Conservation (phyloP, 129 eudicot genomes). For the Dittrichia graveolens region DNA sequence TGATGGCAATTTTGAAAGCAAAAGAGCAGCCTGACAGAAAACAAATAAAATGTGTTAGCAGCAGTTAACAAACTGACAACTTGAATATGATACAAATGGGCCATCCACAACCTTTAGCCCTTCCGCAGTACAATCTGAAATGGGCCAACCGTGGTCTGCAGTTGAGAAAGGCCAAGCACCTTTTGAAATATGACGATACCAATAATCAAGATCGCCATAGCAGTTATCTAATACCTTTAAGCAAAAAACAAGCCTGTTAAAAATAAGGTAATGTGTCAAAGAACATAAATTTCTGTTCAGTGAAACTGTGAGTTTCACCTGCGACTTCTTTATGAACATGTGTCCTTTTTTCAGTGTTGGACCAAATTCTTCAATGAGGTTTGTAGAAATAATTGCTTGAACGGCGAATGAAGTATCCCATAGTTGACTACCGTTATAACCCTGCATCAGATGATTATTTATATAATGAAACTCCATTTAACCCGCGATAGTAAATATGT, state of each 20-base stretch:
- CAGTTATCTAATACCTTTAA: conserved; percentile 78
- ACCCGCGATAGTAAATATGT: not conserved
- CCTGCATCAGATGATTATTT: conserved; percentile 48
- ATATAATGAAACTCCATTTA: conserved; percentile 9
- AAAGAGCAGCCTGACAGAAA: conserved; percentile 63
- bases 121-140: conserved; percentile 98
- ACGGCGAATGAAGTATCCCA: conserved; percentile 84
- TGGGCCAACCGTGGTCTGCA: conserved; percentile 97
- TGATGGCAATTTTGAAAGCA: conserved; percentile 70
- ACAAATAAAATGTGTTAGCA: conserved; percentile 12
- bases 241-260: not conserved
- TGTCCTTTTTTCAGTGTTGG: conserved; percentile 76
- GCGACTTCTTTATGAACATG: conserved; percentile 63
- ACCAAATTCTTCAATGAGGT: conserved; percentile 72
- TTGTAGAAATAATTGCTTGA: conserved; percentile 82
- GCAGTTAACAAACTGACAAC: conserved; percentile 1
- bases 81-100: not conserved
- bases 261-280: not conserved
- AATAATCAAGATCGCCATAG: conserved; percentile 68
- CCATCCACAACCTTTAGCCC: conserved; percentile 57
- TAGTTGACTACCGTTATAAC: conserved; percentile 92
- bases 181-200: conserved; percentile 97
- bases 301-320: conserved; percentile 48
- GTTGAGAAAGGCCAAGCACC: conserved; percentile 99
- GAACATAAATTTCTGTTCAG: conserved; percentile 8